These are phyloP conservation scores for Chondrus crispus DNA, from an alignment of 23 red algal species.

Conservation along the genomic window DNA sequence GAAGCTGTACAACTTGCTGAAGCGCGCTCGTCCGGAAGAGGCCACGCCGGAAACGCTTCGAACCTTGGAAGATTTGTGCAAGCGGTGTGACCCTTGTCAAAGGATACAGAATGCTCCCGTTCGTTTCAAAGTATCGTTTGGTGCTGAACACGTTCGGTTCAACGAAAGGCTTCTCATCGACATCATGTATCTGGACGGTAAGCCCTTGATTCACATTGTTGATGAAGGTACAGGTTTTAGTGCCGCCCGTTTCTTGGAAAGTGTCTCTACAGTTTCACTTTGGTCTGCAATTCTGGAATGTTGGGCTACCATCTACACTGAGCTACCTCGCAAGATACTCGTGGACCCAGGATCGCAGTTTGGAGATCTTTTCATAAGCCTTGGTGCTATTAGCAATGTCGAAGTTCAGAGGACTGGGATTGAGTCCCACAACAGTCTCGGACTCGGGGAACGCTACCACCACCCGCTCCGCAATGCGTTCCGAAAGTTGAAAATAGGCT, in stretches of 20 bases:
- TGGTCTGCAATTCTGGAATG: neutral
- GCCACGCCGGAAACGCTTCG: neutral
- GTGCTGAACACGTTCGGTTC: neutral
- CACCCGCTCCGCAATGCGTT: neutral
- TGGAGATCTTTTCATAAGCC: constrained; percentile 10
- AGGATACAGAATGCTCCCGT: neutral
- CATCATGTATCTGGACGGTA: neutral
- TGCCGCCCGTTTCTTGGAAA: neutral
- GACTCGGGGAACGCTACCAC: neutral
- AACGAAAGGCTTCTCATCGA: neutral
- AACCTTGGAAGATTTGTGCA: neutral
- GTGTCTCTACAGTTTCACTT: neutral
- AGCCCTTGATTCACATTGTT: neutral
- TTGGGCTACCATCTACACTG: constrained; percentile 26
- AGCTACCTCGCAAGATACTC: constrained; percentile 25
- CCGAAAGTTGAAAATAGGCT: neutral
- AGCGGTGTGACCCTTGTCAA: constrained; percentile 31
- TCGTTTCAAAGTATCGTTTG: neutral
- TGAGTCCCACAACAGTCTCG: constrained; percentile 28
- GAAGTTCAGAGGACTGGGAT: constrained; percentile 16
- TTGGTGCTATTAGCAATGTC: neutral
- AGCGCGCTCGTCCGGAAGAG: neutral
- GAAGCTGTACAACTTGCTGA: constrained; percentile 1
- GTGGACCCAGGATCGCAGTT: constrained; percentile 34
- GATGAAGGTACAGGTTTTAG: neutral